A percentile compares a stretch with the other conserved stretches of the same genome.
These are phyloP conservation scores for Coffea humblotiana DNA, from an alignment of 305 asterid genomes.

Conservation along the genomic window DNA sequence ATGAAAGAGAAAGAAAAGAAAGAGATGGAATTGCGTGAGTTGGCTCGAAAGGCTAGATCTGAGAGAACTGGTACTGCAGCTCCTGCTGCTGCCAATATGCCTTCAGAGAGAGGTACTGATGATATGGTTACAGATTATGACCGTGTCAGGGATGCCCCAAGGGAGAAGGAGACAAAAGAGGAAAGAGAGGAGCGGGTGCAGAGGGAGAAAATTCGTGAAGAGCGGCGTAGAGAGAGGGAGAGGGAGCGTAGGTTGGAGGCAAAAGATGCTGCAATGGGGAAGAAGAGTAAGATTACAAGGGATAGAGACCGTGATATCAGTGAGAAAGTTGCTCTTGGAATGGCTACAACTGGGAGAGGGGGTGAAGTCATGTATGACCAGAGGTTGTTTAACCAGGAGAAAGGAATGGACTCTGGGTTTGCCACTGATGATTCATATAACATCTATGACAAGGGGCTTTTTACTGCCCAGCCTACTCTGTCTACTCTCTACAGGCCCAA, in stretches of 20 bases:
- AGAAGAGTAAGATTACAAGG: conserved; percentile 81
- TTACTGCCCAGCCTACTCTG: conserved; percentile 66
- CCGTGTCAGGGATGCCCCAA: conserved; percentile 51
- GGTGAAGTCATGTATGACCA: conserved; percentile 92
- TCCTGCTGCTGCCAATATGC: conserved; percentile 42
- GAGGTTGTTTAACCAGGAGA: conserved; percentile 90
- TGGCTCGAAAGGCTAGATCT: conserved; percentile 86
- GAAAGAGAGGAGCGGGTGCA: conserved; percentile 57
- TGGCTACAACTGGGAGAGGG: conserved; percentile 74
- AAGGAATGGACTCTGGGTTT: conserved; percentile 94
- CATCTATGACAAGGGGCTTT: conserved; percentile 80
- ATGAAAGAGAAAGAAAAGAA: conserved; percentile 91
- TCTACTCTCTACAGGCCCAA: conserved; percentile 73
- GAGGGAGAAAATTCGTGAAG: conserved; percentile 82
- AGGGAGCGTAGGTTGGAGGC: conserved; percentile 90
- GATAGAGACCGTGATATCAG: conserved; percentile 90
- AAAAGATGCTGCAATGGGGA: conserved; percentile 84
- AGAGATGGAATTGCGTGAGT: conserved; percentile 68
- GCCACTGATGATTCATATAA: conserved; percentile 74
- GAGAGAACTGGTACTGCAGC: conserved; percentile 72
- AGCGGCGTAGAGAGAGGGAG: conserved; percentile 73
- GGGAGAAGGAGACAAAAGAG: conserved; percentile 60
- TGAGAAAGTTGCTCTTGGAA: conserved; percentile 91
- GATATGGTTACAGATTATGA: conserved; percentile 58
- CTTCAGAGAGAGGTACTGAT: conserved; percentile 61